Evolutionary conservation across 164 flowering plant species (phyloP), one percentile per base, ranked within the genome.

Genomic region (Dillenia suffruticosa): DNA sequence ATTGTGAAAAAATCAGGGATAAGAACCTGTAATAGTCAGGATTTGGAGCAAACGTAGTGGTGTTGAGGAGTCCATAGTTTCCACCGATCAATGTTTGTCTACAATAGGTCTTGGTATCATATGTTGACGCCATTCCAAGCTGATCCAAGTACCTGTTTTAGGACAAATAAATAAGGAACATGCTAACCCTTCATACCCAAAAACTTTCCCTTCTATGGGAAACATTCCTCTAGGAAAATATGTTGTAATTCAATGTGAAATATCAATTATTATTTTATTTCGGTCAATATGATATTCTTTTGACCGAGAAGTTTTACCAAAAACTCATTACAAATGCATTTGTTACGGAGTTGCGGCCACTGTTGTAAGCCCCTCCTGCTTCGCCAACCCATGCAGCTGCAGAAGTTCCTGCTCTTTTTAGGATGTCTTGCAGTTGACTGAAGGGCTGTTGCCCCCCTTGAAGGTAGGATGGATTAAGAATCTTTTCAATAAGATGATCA

Each of bases 361-460:
- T 75, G 60, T 80, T 74, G 55, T 72, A 77, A 24, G 81, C 81
- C 43, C 83, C 83, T 48, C 82, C 84, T 2, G 84, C 52, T 54
- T 80, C 84, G 14, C 84, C 84, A 69, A 78, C 84, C 84, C 82
- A 80, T 14, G 79, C 76, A 51, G 46, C 56, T 16, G 82, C 78
- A 9, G 67, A 61, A 48, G 70, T 67, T 32, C 17, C 51, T 5
- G 76, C 56, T 11, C 12, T 69, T 63, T 62, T 53, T 12, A 80
- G 59, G n/a, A 68, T 48, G 63, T 43, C 63, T n/a, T 69, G 56
- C 44, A 76, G 76, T 24, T 49, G 40, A 4, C 66, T 63, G 54
- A 77, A 80, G 8, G 73, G 52, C 3, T 63, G 9, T 1, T 70
- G 60, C 61, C 32, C 72, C 14, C 72, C 70, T 48, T 74, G 74